Conservation (phyloP, 1,284 basidiomycete species). For the Rhodotorula sp. region DNA sequence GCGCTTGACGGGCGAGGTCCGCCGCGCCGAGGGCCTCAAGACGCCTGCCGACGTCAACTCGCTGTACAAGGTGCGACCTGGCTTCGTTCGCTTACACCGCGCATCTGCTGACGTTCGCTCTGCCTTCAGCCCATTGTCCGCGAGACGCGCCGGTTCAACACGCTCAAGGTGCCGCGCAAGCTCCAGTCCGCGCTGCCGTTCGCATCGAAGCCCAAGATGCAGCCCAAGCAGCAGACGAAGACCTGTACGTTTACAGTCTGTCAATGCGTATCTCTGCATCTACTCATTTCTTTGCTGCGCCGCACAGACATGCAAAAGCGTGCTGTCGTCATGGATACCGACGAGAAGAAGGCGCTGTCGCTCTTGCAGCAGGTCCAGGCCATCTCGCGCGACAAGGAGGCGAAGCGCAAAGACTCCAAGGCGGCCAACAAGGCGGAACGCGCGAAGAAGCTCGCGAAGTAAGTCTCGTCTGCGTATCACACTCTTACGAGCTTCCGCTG, state of each 20-base stretch:
- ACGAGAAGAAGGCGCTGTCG: slow-evolving; percentile 90
- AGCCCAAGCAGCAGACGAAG: slow-evolving; percentile 68
- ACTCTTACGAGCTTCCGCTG: too few relatives aligned
- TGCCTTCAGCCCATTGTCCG: slow-evolving; percentile 64
- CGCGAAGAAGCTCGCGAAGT: slow-evolving; percentile 29
- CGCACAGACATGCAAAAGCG: slow-evolving; percentile 76
- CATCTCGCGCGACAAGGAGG: slow-evolving; percentile 82
- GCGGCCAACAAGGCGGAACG: slow-evolving; percentile 27
- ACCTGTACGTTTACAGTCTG: slow-evolving; percentile 55
- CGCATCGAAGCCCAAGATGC: slow-evolving; percentile 85
- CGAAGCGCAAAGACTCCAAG: slow-evolving; percentile 58
- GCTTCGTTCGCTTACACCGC: background rate
- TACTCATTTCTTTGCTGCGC: too few relatives aligned
- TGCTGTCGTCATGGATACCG: slow-evolving; percentile 90
- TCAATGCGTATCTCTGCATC: background rate
- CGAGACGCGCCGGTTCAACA: slow-evolving; percentile 81
- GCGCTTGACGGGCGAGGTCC: slow-evolving; percentile 91
- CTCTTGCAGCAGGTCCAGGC: slow-evolving; percentile 93
- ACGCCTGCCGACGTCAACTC: slow-evolving; percentile 83
- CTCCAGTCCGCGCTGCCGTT: slow-evolving; percentile 87
- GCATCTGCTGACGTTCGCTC: background rate
- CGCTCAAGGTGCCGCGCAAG: slow-evolving; percentile 82
- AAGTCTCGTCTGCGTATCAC: background rate
- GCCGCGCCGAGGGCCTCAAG: slow-evolving; percentile 77
- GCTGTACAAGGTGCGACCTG: slow-evolving; percentile 67